phyloP scores from a whole-genome alignment of 768 basidiomycete genomes.

The Phylloporus sp. region DNA sequence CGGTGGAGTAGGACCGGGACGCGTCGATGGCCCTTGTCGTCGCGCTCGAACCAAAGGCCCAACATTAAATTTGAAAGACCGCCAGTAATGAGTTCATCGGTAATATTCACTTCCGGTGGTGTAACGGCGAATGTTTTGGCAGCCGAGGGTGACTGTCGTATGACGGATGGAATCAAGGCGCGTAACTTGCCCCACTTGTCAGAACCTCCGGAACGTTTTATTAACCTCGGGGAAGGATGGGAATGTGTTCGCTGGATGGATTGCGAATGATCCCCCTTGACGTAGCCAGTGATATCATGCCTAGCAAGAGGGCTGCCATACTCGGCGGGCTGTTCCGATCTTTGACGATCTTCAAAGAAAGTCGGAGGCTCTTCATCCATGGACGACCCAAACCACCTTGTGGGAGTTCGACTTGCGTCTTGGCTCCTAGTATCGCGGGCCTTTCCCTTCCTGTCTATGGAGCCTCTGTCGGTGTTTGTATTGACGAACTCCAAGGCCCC shows the following conservation, averaged over 20 bases:
- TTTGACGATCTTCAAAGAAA: conserved; percentile 31
- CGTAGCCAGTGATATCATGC: not conserved
- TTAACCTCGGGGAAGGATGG: conserved; percentile 22
- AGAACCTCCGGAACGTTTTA: conserved; percentile 21
- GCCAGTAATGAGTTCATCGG: conserved; percentile 75
- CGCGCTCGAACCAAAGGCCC: conserved; percentile 79
- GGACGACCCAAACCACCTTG: conserved; percentile 52
- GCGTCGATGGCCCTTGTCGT: conserved; percentile 78
- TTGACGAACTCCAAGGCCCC: conserved; percentile 51
- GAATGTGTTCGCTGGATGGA: conserved; percentile 23
- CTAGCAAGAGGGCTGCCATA: conserved; percentile 23
- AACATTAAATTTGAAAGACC: conserved; percentile 76
- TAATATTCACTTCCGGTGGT: conserved; percentile 61
- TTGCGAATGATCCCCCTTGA: conserved; percentile 4
- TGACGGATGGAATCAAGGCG: conserved; percentile 57
- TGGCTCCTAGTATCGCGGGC: conserved; percentile 41
- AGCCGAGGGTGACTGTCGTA: conserved; percentile 31
- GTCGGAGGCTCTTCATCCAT: conserved; percentile 39
- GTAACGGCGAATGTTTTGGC: conserved; percentile 43
- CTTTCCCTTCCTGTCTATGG: conserved; percentile 51
- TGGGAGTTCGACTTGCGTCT: conserved; percentile 46
- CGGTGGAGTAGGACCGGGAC: conserved; percentile 76
- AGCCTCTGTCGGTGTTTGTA: conserved; percentile 32
- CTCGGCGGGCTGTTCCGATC: conserved; percentile 13
- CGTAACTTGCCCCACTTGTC: conserved; percentile 63